Conservation (phyloP, 768 basidiomycete genomes). For the Chalciporus sphaerocephalus region DNA sequence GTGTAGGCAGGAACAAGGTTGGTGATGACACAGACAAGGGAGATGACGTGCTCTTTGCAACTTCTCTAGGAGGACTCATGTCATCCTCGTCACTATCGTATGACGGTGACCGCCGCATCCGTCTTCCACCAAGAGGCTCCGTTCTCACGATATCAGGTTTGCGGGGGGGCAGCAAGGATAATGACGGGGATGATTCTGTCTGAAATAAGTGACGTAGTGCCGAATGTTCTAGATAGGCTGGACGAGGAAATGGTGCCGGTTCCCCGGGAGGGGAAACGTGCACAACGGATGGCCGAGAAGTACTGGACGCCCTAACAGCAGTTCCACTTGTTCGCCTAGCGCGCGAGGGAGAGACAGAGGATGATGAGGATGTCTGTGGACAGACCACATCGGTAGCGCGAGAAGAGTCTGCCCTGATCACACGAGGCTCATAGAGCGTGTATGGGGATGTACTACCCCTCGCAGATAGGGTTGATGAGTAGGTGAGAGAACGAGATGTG, state of each 20-base stretch:
- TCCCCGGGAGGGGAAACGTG: slow-evolving; percentile 31
- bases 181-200: slow-evolving; percentile 40
- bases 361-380: slow-evolving; percentile 33
- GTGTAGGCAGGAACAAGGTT: slow-evolving; percentile 61
- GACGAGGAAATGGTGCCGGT: slow-evolving; percentile 51
- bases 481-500: slow-evolving; percentile 43
- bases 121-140: slow-evolving; percentile 19
- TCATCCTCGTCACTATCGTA: slow-evolving; percentile 70
- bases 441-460: slow-evolving; percentile 30
- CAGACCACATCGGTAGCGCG: slow-evolving; percentile 42
- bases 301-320: slow-evolving; percentile 22
- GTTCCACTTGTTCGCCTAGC: slow-evolving; percentile 45
- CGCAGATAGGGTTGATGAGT: slow-evolving; percentile 30
- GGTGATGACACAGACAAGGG: slow-evolving; percentile 28
- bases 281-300: slow-evolving; percentile 23
- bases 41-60: slow-evolving; percentile 25
- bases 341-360: slow-evolving; percentile 42
- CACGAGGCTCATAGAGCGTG: slow-evolving; percentile 56
- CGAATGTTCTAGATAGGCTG: slow-evolving; percentile 74
- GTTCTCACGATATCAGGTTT: slow-evolving; percentile 33
- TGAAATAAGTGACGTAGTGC: slow-evolving; percentile 67
- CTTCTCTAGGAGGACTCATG: slow-evolving; percentile 46
- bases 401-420: slow-evolving; percentile 55
- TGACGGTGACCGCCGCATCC: slow-evolving; percentile 36
- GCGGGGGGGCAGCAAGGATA: slow-evolving; percentile 35